These are phyloP conservation scores for Tetradesmus lagerheimii DNA, from an alignment of 139 green algal species.

Conservation along the genomic window DNA sequence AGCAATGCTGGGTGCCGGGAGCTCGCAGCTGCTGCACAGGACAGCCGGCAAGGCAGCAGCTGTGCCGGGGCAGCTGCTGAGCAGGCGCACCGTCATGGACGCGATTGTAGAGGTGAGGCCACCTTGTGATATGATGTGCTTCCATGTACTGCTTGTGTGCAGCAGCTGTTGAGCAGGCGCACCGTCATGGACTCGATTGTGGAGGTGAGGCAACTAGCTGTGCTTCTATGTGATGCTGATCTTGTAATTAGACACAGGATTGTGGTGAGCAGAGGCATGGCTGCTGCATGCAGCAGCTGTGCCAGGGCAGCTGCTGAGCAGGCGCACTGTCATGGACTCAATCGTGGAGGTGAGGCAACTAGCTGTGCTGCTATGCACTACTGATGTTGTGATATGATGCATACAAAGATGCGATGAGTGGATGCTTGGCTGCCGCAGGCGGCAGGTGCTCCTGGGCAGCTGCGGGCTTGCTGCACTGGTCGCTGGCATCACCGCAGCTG, in stretches of 20 bases:
- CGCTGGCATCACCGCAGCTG: too few relatives aligned
- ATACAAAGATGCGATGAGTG: too few relatives aligned
- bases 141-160: neutral
- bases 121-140: neutral
- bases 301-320: slow-evolving; percentile 41
- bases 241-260: too few relatives aligned
- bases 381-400: too few relatives aligned
- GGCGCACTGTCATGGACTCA: slow-evolving; percentile 27
- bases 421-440: too few relatives aligned
- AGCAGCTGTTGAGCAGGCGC: slow-evolving; percentile 24
- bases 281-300: too few relatives aligned
- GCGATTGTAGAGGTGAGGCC: slow-evolving; percentile 5
- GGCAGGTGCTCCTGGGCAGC: too few relatives aligned
- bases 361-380: neutral
- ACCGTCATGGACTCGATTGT: slow-evolving; percentile 31
- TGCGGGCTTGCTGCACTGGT: too few relatives aligned
- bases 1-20: neutral
- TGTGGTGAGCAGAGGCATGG: too few relatives aligned
- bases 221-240: neutral
- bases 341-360: neutral
- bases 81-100: slow-evolving; percentile 37
- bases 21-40: neutral
- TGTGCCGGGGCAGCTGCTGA: slow-evolving; percentile 19
- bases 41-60: neutral
- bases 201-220: neutral